A percentile compares a stretch with the other conserved stretches of the same genome.
Conservation (phyloP, 1,284 basidiomycete genomes). For the Lignosus rhinocerotis region DNA sequence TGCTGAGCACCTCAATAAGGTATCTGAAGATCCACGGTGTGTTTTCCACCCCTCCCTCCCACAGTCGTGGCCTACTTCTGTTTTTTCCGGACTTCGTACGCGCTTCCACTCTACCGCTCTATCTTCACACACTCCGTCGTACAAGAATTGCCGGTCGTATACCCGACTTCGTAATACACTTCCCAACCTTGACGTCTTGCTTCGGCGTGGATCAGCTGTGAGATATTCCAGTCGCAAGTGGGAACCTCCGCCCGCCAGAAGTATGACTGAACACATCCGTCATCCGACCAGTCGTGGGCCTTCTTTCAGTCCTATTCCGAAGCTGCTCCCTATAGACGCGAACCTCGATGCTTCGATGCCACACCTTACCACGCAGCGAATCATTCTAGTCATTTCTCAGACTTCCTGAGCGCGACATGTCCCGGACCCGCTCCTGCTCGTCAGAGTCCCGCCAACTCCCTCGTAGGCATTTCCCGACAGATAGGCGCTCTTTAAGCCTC, state of each 20-base stretch:
- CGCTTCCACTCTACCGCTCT: conserved; percentile 6
- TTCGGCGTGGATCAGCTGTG: conserved; percentile 22
- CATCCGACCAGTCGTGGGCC: not conserved
- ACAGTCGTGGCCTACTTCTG: conserved; percentile 11
- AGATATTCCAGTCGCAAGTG: not conserved
- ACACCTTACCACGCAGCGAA: not conserved
- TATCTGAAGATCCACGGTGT: conserved; percentile 16
- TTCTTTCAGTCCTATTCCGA: not conserved
- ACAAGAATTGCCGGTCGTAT: conserved; percentile 11
- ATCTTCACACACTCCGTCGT: conserved; percentile 10
- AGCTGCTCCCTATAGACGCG: conserved; percentile 1
- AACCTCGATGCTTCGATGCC: not conserved
- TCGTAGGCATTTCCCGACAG: not conserved
- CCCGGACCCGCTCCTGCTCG: not conserved
- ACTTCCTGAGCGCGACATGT: not conserved
- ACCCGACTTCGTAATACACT: conserved; percentile 13
- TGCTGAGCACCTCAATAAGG: conserved; percentile 2
- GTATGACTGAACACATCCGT: not conserved
- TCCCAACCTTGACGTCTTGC: conserved; percentile 14
- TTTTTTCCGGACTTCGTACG: conserved; percentile 13
- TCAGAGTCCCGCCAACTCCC: not conserved
- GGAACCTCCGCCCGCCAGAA: not conserved
- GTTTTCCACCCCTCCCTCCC: conserved; percentile 9
- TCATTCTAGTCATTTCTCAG: not conserved
- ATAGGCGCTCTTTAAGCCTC: conserved; percentile 6